These are phyloP conservation scores for Hyaloperonospora brassicae DNA, from an alignment of 352 stramenopile species.

Conservation along the genomic window DNA sequence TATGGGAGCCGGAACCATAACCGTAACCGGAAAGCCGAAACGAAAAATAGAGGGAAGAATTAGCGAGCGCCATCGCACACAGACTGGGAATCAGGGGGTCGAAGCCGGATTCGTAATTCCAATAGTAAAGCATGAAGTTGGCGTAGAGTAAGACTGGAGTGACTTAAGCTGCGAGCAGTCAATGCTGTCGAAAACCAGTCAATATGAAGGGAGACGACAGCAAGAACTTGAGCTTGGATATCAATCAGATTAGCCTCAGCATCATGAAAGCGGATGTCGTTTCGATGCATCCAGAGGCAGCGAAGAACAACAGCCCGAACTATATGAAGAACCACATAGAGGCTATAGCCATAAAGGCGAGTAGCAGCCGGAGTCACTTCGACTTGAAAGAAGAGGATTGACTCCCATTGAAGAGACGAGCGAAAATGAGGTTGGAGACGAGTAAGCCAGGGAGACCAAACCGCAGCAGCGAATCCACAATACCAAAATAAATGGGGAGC, in stretches of 20 bases:
- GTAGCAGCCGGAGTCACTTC: neutral
- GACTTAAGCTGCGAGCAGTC: too few species aligned
- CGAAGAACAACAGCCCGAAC: neutral
- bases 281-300: neutral
- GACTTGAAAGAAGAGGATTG: neutral
- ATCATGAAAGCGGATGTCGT: constrained; percentile 1
- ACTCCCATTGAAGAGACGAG: neutral
- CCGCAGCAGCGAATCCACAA: neutral
- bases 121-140: too few species aligned
- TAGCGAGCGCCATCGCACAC: too few species aligned
- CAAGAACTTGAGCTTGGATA: neutral
- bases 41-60: too few species aligned
- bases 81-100: too few species aligned
- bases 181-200: neutral
- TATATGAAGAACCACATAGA: neutral
- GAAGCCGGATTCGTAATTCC: too few species aligned
- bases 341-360: neutral
- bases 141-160: too few species aligned
- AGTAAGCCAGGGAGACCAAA: neutral
- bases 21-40: too few species aligned
- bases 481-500: constrained; percentile 1
- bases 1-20: too few species aligned
- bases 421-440: neutral
- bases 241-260: neutral
- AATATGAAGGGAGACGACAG: neutral